Conservation (phyloP, 805 yeast species). For the Isabelozyma rhagii region DNA sequence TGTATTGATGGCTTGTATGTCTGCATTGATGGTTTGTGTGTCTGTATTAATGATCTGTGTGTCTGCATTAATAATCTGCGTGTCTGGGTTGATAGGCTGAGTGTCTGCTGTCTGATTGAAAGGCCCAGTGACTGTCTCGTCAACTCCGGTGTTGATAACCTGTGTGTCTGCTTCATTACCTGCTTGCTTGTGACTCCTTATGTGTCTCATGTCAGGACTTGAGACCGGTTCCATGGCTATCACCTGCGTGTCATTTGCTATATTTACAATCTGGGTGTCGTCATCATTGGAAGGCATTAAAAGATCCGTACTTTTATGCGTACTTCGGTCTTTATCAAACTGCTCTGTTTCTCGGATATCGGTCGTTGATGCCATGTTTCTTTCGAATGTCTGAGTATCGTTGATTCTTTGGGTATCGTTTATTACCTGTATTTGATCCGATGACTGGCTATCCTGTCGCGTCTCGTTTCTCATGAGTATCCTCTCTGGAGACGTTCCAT, state of each 20-base stretch:
- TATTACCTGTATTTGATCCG: too few relatives aligned
- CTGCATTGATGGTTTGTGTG: constrained; percentile 1
- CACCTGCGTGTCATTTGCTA: constrained; percentile 11
- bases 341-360: too few relatives aligned
- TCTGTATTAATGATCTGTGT: constrained; percentile 7
- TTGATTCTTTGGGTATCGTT: too few relatives aligned
- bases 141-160: not conserved
- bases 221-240: constrained; percentile 1
- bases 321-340: too few relatives aligned
- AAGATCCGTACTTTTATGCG: too few relatives aligned
- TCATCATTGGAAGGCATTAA: not conserved
- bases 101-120: not conserved
- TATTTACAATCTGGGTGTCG: constrained; percentile 1
- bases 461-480: not conserved
- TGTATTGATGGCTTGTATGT: constrained; percentile 3
- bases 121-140: not conserved
- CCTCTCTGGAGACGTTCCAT: constrained; percentile 3
- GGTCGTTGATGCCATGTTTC: too few relatives aligned
- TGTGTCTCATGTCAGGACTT: too few relatives aligned
- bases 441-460: too few relatives aligned
- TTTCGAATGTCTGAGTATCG: too few relatives aligned
- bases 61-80: not conserved
- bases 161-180: not conserved
- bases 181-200: constrained; percentile 1
- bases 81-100: not conserved